phyloP scores from a whole-genome alignment of 169 alveolate species.

The Plasmodium inui region DNA sequence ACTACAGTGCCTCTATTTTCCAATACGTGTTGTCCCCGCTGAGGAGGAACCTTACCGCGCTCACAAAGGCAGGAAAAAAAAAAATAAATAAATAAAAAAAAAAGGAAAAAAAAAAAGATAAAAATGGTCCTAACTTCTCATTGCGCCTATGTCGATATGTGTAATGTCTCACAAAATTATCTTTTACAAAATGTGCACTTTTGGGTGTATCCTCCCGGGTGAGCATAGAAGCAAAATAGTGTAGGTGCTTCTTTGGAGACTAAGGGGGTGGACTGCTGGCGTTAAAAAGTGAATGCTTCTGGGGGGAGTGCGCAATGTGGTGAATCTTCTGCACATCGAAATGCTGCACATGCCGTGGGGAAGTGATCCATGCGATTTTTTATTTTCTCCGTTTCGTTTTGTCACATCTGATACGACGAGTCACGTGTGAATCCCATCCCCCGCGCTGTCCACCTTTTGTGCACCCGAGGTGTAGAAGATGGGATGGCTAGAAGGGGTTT shows the following conservation, averaged over 20 bases:
- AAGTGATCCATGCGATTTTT: neutral
- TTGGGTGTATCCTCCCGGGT: neutral
- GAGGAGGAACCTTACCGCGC: neutral
- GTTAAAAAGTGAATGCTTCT: neutral
- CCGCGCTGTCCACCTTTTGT: neutral
- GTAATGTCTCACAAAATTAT: neutral
- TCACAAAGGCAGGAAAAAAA: neutral
- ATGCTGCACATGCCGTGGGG: neutral
- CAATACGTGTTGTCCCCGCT: neutral
- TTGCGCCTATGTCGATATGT: neutral
- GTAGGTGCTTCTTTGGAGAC: neutral
- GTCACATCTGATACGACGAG: neutral
- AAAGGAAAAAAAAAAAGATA: neutral
- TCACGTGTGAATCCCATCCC: neutral
- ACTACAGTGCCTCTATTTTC: neutral
- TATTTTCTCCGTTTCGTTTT: neutral
- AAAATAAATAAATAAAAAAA: neutral
- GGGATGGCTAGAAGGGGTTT: neutral
- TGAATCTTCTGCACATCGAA: neutral
- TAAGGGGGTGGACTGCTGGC: neutral
- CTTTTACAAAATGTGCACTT: neutral
- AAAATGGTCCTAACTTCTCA: neutral
- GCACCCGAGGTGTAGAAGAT: neutral
- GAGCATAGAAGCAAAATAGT: neutral
- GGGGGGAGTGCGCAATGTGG: neutral